Evolutionary conservation across 768 basidiomycete genomes (phyloP), one percentile per base, ranked within the genome.

Genomic region (Collybiopsis luxurians): DNA sequence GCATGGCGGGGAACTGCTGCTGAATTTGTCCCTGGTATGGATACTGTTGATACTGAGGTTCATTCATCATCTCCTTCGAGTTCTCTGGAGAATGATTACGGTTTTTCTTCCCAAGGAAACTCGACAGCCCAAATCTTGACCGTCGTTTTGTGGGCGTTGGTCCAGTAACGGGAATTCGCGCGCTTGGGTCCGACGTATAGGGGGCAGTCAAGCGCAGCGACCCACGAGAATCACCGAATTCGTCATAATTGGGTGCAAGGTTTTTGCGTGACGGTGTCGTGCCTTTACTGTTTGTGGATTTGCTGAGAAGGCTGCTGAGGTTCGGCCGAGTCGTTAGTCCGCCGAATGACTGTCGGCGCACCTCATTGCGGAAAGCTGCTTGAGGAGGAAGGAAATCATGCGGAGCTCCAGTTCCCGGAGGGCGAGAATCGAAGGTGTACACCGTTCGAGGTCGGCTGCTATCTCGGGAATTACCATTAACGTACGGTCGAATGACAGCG

Each of bases 281-380:
- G 7, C 27, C 21, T 34, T 36, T 48, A 31, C 48, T 43, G 24
- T 52, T 45, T 15, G 30, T 34, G 17, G 51, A 49, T 19, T 38
- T 45, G 23, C 53, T 56, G 11, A 61, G 19, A 30, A 58, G 30
- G 21, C 50, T 66, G 48, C 61, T 73, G 21, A 83, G 65, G 51
- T 79, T 79, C 6, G 88, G 84, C 19, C 79, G 79, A 5, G 85
- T 80, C 13, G 81, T 73, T 21, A 82, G 71, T 17, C 90, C 92
- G 39, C 84, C 76, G 59, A 92, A 92, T 2, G 91, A 93, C 67
- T 92, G 91, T 43, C 91, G 77, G 59, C 91, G 78, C 36, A 63
- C 61, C 55, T 90, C 89, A 17, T 63, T 72, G 42, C 80, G 80
- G 77, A 90, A 90, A 2, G 86, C 79, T 2, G 84, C 80, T 49